Percentiles rank a stretch among this genome's conserved stretches.
phyloP scores from a whole-genome alignment of 2,329 filamentous ascomycete species.

The Claviceps sp. region DNA sequence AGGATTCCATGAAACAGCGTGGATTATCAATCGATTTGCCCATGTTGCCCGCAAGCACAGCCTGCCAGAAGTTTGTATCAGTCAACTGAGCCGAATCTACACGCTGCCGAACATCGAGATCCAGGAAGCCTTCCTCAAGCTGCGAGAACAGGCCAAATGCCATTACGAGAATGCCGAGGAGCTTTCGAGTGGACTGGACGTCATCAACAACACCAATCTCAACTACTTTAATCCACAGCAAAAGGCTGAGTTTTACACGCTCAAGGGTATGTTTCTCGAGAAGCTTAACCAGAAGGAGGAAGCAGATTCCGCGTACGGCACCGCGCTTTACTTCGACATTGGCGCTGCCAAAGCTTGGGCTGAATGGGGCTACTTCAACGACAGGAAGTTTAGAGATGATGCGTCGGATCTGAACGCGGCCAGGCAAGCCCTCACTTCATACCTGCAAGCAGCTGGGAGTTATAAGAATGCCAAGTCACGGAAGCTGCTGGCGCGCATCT shows the following conservation, averaged over 20 bases:
- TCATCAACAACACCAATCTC: constrained; percentile 98
- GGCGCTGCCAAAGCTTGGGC: constrained; percentile 95
- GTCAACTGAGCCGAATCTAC: constrained; percentile 92
- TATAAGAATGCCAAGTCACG: constrained; percentile 96
- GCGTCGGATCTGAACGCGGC: constrained; percentile 70
- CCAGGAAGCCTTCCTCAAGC: constrained; percentile 94
- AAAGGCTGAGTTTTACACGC: constrained; percentile 96
- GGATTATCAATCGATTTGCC: constrained; percentile 98
- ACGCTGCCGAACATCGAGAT: constrained; percentile 99
- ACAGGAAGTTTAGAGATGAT: constrained; percentile 88
- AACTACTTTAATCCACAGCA: constrained; percentile 95
- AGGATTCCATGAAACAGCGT: constrained; percentile 96
- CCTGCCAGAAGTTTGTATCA: constrained; percentile 93
- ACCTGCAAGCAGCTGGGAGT: constrained; percentile 86
- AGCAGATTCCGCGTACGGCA: constrained; percentile 86
- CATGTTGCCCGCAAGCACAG: constrained; percentile 96
- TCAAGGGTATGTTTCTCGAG: constrained; percentile 98
- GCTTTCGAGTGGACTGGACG: constrained; percentile 82
- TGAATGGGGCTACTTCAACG: constrained; percentile 98
- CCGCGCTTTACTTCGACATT: constrained; percentile 90
- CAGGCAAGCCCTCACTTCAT: constrained; percentile 86
- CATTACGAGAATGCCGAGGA: constrained; percentile 95
- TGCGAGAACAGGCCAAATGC: constrained; percentile 97
- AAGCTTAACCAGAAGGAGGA: constrained; percentile 85
- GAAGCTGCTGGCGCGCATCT: constrained; percentile 81